These are phyloP conservation scores for Boletus huronensis DNA, from an alignment of 768 basidiomycete species.

Conservation along the genomic window DNA sequence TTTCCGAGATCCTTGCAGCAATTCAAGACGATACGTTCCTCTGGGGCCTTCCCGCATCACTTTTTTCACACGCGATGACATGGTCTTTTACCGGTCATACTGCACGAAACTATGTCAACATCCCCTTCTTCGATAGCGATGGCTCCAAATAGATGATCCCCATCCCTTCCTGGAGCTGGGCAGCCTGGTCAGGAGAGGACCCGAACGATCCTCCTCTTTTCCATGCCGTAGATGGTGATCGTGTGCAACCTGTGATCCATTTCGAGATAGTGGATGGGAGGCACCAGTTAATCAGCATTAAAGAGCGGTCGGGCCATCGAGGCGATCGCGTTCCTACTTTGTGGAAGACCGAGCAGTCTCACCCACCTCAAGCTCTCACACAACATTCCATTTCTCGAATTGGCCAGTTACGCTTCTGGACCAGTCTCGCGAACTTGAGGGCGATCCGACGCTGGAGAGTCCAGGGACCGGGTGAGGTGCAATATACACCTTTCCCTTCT, in stretches of 20 bases:
- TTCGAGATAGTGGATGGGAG: slow-evolving; percentile 9
- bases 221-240: fast-evolving
- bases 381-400: neutral
- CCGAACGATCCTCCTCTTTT: neutral
- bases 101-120: neutral
- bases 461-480: neutral
- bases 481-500: neutral
- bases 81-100: slow-evolving; percentile 3
- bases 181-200: slow-evolving; percentile 4
- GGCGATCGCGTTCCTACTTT: neutral
- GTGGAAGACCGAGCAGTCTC: neutral
- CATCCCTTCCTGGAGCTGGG: slow-evolving; percentile 22
- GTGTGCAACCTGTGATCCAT: neutral
- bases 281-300: neutral
- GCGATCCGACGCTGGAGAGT: neutral
- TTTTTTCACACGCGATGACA: slow-evolving; percentile 11
- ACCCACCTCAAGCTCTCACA: neutral
- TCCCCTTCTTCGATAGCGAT: slow-evolving; percentile 3
- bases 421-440: slow-evolving; percentile 4
- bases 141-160: slow-evolving; percentile 3
- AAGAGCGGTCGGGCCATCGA: neutral
- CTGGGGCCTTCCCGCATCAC: slow-evolving; percentile 16
- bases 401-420: slow-evolving; percentile 18
- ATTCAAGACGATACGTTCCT: slow-evolving; percentile 10
- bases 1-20: slow-evolving; percentile 9